Evolutionary conservation across 2,329 filamentous ascomycete genomes (phyloP).

Genomic region (Fusarium sp.): DNA sequence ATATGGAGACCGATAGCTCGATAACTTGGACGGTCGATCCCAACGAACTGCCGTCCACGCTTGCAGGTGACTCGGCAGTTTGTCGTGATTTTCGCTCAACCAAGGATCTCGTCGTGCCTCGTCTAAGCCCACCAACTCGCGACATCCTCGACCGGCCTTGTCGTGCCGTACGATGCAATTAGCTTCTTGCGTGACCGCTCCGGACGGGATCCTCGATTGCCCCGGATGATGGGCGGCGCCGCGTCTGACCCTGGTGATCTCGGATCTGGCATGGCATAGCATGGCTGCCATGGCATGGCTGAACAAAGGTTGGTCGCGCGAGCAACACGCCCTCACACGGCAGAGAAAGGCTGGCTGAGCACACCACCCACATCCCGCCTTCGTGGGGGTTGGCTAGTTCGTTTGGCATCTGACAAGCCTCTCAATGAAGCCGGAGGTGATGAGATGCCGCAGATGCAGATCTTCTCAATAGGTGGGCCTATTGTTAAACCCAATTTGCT

Average conservation of each 20-base stretch:
- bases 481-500: constrained; percentile 1
- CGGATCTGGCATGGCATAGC: constrained; percentile 12
- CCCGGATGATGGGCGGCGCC: constrained; percentile 4
- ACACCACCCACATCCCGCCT: constrained; percentile 7
- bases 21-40: constrained; percentile 17
- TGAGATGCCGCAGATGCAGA: not conserved
- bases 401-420: not conserved
- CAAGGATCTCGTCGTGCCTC: not conserved
- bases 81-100: not conserved
- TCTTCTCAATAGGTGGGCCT: constrained; percentile 8
- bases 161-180: not conserved
- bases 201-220: constrained; percentile 6
- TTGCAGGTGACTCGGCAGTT: constrained; percentile 23
- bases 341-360: constrained; percentile 8
- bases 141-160: not conserved
- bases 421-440: not conserved
- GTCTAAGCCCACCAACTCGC: not conserved
- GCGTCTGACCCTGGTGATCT: not conserved
- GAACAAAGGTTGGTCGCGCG: constrained; percentile 2
- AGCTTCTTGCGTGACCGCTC: not conserved
- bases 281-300: constrained; percentile 7
- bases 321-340: constrained; percentile 12
- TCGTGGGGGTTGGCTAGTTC: constrained; percentile 16
- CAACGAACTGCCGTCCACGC: constrained; percentile 18
- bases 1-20: constrained; percentile 11